Evolutionary conservation across 441 rosid species (phyloP).

Genomic region (Rhodomyrtus psidioides): DNA sequence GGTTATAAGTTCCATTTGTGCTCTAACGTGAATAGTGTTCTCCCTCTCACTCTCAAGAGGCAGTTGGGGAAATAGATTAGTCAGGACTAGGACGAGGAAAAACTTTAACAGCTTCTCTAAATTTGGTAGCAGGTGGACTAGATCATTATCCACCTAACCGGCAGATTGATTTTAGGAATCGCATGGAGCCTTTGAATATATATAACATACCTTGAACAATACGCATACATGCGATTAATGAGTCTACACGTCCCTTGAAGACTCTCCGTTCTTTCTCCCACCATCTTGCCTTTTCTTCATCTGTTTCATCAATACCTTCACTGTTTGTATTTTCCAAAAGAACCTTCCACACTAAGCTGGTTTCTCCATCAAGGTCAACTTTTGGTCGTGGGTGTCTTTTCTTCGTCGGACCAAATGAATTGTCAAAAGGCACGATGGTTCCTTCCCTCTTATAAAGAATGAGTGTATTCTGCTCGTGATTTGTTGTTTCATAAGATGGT

Average conservation of each 20-base stretch:
- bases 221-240: constrained; percentile 64
- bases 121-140: no score
- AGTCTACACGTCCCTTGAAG: constrained; percentile 47
- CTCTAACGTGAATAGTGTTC: no score
- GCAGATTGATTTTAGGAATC: no score
- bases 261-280: constrained; percentile 61
- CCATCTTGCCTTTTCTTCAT: constrained; percentile 43
- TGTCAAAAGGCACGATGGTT: constrained; percentile 29
- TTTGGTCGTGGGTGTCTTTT: constrained; percentile 36
- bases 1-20: no score
- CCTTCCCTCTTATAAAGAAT: constrained; percentile 32
- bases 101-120: no score
- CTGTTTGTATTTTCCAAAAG: constrained; percentile 41
- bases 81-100: no score
- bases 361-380: constrained; percentile 37
- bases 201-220: constrained; percentile 48
- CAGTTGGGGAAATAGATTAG: no score
- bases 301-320: constrained; percentile 53
- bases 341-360: constrained; percentile 49
- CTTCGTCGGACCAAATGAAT: constrained; percentile 12
- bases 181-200: not conserved
- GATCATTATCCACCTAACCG: no score
- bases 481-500: constrained; percentile 28
- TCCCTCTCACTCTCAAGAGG: no score
- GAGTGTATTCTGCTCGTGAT: constrained; percentile 29